Conservation (phyloP, 2,329 filamentous ascomycete genomes). For the Paracoccidioides lutzii region DNA sequence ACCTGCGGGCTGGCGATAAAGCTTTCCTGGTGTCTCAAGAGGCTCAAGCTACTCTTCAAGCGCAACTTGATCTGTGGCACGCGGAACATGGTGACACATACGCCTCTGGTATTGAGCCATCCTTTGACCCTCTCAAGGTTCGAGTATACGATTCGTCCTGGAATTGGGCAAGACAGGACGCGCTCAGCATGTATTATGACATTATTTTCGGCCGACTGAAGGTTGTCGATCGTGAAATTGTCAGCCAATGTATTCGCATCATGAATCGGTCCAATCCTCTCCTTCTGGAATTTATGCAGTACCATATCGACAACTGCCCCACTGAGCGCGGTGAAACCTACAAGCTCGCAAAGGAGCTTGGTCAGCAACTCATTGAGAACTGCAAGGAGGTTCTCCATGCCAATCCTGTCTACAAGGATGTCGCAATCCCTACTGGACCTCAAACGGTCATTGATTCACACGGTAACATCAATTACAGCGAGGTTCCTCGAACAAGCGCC, state of each 20-base stretch:
- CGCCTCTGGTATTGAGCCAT: constrained; percentile 82
- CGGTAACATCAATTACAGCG: constrained; percentile 84
- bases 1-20: constrained; percentile 92
- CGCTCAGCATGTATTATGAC: constrained; percentile 96
- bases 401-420: constrained; percentile 90
- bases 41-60: constrained; percentile 75
- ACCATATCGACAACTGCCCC: constrained; percentile 97
- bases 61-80: constrained; percentile 88
- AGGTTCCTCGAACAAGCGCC: constrained; percentile 73
- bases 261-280: constrained; percentile 98
- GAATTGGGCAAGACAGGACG: constrained; percentile 98
- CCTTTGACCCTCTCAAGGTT: constrained; percentile 86
- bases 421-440: constrained; percentile 79
- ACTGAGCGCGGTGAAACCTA: constrained; percentile 96
- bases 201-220: constrained; percentile 94
- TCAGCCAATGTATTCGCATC: constrained; percentile 95
- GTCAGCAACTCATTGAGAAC: constrained; percentile 88
- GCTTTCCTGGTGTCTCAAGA: constrained; percentile 74
- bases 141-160: constrained; percentile 95
- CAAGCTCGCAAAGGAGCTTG: constrained; percentile 90
- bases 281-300: constrained; percentile 97
- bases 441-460: constrained; percentile 84
- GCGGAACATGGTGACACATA: constrained; percentile 96
- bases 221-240: constrained; percentile 91
- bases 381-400: constrained; percentile 81